Percentiles rank a stretch among this genome's conserved stretches.
These are phyloP conservation scores for Penicillium alfredii DNA, from an alignment of 495 filamentous ascomycete species.

Conservation along the genomic window DNA sequence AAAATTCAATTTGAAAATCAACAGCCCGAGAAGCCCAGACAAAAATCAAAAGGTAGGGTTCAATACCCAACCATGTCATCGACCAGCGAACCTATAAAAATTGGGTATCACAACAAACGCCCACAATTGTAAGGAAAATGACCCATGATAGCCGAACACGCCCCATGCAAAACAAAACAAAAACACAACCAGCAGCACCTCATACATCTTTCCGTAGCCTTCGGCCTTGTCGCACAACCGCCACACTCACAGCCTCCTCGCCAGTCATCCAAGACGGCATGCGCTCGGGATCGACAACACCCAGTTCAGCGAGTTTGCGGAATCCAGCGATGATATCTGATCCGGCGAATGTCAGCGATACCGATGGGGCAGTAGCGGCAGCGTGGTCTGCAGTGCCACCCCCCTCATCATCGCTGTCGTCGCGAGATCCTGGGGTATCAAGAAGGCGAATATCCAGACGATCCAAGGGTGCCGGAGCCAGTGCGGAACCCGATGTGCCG, in stretches of 20 bases:
- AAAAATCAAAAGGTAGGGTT: too few species aligned
- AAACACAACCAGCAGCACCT: not conserved
- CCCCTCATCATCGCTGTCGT: conserved; percentile 20
- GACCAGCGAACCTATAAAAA: conserved; percentile 4
- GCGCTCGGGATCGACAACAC: conserved; percentile 62
- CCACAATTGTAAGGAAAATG: not conserved
- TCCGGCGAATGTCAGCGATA: conserved; percentile 66
- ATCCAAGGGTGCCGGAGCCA: conserved; percentile 24
- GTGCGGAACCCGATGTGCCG: conserved; percentile 27
- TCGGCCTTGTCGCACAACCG: conserved; percentile 57
- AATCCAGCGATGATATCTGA: conserved; percentile 77
- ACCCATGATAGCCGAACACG: not conserved
- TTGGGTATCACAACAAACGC: conserved; percentile 11
- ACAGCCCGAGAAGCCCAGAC: too few species aligned
- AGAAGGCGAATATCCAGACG: conserved; percentile 31
- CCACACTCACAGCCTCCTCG: conserved; percentile 71
- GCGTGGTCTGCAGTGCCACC: not conserved
- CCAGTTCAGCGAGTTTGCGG: conserved; percentile 65
- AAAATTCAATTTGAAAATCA: too few species aligned
- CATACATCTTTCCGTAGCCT: conserved; percentile 27
- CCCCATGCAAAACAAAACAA: conserved; percentile 2
- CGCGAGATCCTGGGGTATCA: conserved; percentile 16
- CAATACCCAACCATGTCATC: too few species aligned
- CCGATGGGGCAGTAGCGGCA: conserved; percentile 12
- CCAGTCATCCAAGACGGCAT: conserved; percentile 94